Evolutionary conservation across 768 basidiomycete genomes (phyloP).

Genomic region (Auricularia auricula-judae): DNA sequence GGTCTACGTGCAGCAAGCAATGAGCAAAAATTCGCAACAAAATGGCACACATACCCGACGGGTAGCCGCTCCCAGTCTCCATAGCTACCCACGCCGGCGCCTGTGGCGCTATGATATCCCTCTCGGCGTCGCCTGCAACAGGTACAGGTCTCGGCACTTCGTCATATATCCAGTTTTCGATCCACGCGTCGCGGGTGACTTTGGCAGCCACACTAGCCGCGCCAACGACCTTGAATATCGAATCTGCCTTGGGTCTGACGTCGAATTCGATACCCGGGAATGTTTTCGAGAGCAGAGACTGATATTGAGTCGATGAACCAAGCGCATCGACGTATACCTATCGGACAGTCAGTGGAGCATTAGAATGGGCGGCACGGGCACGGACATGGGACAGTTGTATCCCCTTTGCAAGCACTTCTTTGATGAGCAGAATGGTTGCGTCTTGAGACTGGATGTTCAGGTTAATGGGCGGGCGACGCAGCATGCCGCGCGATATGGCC

Average conservation of each 20-base stretch:
- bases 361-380: neutral
- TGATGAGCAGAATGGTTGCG: conserved; percentile 82
- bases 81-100: conserved; percentile 8
- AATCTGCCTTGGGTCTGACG: conserved; percentile 87
- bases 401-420: conserved; percentile 70
- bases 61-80: conserved; percentile 77
- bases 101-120: neutral
- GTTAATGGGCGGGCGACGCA: conserved; percentile 71
- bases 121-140: conserved; percentile 9
- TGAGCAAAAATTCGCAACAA: too few species aligned
- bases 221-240: conserved; percentile 92
- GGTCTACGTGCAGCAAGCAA: conserved; percentile 40
- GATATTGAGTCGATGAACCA: conserved; percentile 76
- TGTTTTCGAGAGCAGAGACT: conserved; percentile 64
- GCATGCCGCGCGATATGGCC: conserved; percentile 87
- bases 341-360: neutral
- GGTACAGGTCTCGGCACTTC: conserved; percentile 26
- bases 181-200: conserved; percentile 84
- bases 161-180: conserved; percentile 78
- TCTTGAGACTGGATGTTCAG: conserved; percentile 83
- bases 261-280: conserved; percentile 85
- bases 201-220: conserved; percentile 98
- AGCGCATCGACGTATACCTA: conserved; percentile 94
- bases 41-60: conserved; percentile 46
- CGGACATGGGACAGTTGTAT: conserved; percentile 68